Percentiles rank a stretch among this genome's conserved stretches.
phyloP scores from a whole-genome alignment of 2,329 filamentous ascomycete genomes.

The Neoascochyta sp. region DNA sequence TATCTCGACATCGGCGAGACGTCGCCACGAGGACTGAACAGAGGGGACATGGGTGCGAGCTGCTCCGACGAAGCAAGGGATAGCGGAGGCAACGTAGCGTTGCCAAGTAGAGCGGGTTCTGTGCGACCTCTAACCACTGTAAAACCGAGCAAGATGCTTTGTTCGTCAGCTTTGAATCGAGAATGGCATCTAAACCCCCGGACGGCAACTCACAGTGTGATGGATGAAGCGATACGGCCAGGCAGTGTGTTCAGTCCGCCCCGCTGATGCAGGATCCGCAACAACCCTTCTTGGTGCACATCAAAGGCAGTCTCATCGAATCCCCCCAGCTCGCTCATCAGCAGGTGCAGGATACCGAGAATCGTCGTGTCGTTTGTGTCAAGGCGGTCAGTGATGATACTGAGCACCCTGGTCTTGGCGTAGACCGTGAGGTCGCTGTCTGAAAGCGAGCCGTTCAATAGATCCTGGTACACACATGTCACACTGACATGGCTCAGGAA shows the following conservation, averaged over 20 bases:
- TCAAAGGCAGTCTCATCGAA: slow-evolving; percentile 28
- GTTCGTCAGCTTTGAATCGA: too few species aligned
- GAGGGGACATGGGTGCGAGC: slow-evolving; percentile 15
- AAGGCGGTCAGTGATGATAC: slow-evolving; percentile 25
- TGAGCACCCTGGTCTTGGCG: slow-evolving; percentile 30
- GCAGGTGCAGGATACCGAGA: slow-evolving; percentile 30
- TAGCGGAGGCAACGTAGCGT: too few species aligned
- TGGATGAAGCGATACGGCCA: slow-evolving; percentile 18
- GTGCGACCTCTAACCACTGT: too few species aligned
- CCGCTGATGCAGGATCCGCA: slow-evolving; percentile 24
- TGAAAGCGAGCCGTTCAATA: slow-evolving; percentile 23
- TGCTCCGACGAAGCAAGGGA: too few species aligned
- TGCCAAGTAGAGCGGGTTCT: too few species aligned
- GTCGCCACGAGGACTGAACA: slow-evolving; percentile 18
- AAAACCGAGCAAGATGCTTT: too few species aligned
- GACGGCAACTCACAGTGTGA: slow-evolving; percentile 31
- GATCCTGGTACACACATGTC: slow-evolving; percentile 33
- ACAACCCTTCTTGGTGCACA: slow-evolving; percentile 28
- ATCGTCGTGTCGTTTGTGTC: slow-evolving; percentile 29
- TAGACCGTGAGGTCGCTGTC: slow-evolving; percentile 31
- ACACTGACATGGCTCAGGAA: slow-evolving; percentile 35
- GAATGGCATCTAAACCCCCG: too few species aligned
- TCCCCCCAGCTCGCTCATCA: slow-evolving; percentile 30
- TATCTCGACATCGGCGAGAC: slow-evolving; percentile 11
- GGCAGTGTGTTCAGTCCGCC: slow-evolving; percentile 18